Conservation (phyloP, 2,329 filamentous ascomycete species). For the Epichloe sylvatica region DNA sequence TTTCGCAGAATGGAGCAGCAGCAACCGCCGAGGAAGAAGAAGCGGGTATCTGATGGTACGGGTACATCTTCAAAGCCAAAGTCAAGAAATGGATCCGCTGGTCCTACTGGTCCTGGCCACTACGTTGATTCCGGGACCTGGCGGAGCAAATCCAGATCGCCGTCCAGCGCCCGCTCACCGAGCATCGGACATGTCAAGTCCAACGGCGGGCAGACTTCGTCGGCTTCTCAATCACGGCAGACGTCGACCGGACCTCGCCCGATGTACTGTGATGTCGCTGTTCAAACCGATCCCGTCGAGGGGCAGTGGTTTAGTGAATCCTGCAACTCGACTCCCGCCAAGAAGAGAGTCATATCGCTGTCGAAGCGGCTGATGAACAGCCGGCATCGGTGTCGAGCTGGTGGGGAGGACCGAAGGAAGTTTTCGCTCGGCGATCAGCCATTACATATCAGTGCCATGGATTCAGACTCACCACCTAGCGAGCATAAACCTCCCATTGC, state of each 20-base stretch:
- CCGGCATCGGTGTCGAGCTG: slow-evolving; percentile 28
- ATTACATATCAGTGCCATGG: slow-evolving; percentile 23
- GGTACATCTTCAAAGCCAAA: slow-evolving; percentile 24
- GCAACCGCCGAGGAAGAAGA: slow-evolving; percentile 45
- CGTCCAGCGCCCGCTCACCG: slow-evolving; percentile 28
- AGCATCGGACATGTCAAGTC: slow-evolving; percentile 14
- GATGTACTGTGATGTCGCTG: slow-evolving; percentile 35
- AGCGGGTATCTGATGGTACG: slow-evolving; percentile 43
- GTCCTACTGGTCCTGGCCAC: slow-evolving; percentile 20
- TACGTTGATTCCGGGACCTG: slow-evolving; percentile 42
- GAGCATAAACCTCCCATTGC: slow-evolving; percentile 16
- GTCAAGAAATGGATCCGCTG: slow-evolving; percentile 23
- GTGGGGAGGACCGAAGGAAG: slow-evolving; percentile 25
- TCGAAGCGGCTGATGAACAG: slow-evolving; percentile 38
- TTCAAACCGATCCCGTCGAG: slow-evolving; percentile 42
- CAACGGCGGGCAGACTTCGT: slow-evolving; percentile 19
- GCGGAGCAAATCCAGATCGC: slow-evolving; percentile 40
- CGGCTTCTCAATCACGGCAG: slow-evolving; percentile 19
- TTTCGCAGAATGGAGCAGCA: slow-evolving; percentile 50
- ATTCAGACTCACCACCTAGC: slow-evolving; percentile 23
- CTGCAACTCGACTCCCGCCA: slow-evolving; percentile 23
- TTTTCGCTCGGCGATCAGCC: slow-evolving; percentile 10
- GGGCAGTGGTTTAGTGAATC: slow-evolving; percentile 37
- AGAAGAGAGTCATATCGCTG: slow-evolving; percentile 37
- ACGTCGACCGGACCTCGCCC: slow-evolving; percentile 25